Evolutionary conservation across 2,329 filamentous ascomycete species (phyloP).

Genomic region (Penicillium sp.): DNA sequence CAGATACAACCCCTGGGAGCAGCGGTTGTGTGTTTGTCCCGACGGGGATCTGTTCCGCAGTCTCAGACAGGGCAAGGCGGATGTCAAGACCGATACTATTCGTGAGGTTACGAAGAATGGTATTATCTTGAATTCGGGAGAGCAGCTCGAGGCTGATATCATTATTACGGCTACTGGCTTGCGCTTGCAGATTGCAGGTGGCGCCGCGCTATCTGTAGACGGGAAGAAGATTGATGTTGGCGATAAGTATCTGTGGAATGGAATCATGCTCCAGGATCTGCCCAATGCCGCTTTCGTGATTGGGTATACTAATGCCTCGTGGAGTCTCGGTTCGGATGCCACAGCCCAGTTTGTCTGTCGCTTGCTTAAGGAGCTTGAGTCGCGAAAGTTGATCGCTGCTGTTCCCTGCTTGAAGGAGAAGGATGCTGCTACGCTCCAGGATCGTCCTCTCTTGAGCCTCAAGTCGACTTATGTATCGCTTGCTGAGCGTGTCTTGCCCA

Average conservation of each 20-base stretch:
- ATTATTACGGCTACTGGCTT: constrained; percentile 47
- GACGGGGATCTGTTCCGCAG: constrained; percentile 59
- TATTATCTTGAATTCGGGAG: constrained; percentile 49
- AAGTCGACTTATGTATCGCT: constrained; percentile 43
- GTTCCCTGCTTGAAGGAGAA: constrained; percentile 28
- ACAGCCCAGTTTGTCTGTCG: constrained; percentile 42
- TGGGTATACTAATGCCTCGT: constrained; percentile 46
- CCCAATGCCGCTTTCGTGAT: constrained; percentile 44
- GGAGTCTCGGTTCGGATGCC: constrained; percentile 47
- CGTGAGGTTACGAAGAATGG: constrained; percentile 49
- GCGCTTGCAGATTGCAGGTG: constrained; percentile 42
- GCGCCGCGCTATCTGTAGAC: constrained; percentile 37
- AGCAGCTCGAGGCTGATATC: constrained; percentile 42
- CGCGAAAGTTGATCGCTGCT: constrained; percentile 25
- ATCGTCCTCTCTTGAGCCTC: constrained; percentile 36
- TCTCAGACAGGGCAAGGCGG: constrained; percentile 51
- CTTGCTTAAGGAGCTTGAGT: constrained; percentile 34
- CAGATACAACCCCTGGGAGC: constrained; percentile 66
- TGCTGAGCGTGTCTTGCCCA: constrained; percentile 36
- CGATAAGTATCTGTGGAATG: constrained; percentile 45
- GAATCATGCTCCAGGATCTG: constrained; percentile 45
- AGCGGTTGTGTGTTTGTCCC: constrained; percentile 70
- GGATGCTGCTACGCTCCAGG: constrained; percentile 23
- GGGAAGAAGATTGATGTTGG: constrained; percentile 33
- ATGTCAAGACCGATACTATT: constrained; percentile 57